Evolutionary conservation across 2,329 filamentous ascomycete species (phyloP).

Genomic region (Phoma sp.): DNA sequence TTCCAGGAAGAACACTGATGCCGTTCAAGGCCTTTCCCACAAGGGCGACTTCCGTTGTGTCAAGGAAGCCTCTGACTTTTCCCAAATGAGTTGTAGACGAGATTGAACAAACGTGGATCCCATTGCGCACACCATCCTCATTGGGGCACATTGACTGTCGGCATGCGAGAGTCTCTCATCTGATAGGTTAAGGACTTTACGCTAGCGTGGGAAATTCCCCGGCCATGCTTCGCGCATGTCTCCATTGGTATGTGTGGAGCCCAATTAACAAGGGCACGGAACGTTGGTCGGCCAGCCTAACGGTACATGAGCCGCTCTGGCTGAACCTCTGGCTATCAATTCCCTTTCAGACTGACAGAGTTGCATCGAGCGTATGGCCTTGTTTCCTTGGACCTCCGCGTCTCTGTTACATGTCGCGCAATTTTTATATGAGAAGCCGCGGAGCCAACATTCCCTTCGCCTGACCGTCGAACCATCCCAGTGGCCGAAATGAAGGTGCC

Average conservation of each 20-base stretch:
- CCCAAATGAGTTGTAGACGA: not conserved
- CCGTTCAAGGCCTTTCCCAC: too few species aligned
- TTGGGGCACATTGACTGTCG: not conserved
- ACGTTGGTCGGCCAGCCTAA: not conserved
- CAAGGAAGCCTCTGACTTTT: too few species aligned
- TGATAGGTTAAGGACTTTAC: not conserved
- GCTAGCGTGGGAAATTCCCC: not conserved
- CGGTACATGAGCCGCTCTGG: not conserved
- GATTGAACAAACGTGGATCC: not conserved
- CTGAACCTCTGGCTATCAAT: not conserved
- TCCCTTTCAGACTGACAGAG: not conserved
- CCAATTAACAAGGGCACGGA: not conserved
- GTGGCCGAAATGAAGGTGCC: conserved; percentile 16
- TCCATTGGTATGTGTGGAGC: not conserved
- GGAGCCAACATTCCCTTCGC: not conserved
- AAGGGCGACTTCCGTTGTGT: too few species aligned
- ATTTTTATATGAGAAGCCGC: not conserved
- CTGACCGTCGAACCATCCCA: not conserved
- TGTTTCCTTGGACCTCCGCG: not conserved
- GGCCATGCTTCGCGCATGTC: not conserved
- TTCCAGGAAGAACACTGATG: too few species aligned
- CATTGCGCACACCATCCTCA: not conserved
- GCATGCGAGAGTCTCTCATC: not conserved
- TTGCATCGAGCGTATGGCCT: not conserved
- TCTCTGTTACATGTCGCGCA: not conserved